Base-by-base conservation (phyloP, 257 asterid species). In the Henckelia pumila region DNA sequence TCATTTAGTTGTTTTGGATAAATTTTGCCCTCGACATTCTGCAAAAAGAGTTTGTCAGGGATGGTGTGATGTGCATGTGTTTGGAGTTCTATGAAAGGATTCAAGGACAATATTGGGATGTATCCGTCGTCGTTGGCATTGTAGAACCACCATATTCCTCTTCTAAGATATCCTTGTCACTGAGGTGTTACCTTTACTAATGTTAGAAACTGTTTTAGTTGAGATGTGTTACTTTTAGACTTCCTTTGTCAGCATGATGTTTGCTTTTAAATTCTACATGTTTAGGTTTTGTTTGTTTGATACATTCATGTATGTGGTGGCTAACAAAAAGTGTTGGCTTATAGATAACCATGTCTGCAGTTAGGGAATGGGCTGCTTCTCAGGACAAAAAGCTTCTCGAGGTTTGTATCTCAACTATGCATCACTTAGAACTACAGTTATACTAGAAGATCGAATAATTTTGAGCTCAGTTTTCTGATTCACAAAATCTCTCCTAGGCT, bases 311-410 rank as follows among this genome's bases (percentile, higher is more conserved):
- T 53, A 52, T 23, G 37, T 35, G 44, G 44, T 75, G 52, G 68
- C 73, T 35, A 40, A 21, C 67, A n/a, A 37, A 50, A 59, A 50
- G 61, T n/a, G 55, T 71, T 59, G 16, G 63, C 71, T 56, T 82
- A 78, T 55, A 93, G 99, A 94, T 94, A 79, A 88, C 99, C 64
- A 94, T 94, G 99, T 94, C 99, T 0, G 99, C 97, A 0, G 97
- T 94, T 65, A 82, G 99, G 82, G 99, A 94, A 83, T 94, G 99
- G 99, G 99, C 99, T 61, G 95, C 96, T 71, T 88, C 96, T 68
- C 97, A 84, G 73, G 95, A 88, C 72, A 81, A 74, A 78, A 94
- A 83, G 82, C 96, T 94, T 74, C 83, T 89, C 53, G 92, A 91
- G 95, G 97, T 93, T 71, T 60, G 61, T 37, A 61, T 69, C 73